Base-by-base conservation (phyloP, 257 asterid genomes). In the Orobanche coerulescens region DNA sequence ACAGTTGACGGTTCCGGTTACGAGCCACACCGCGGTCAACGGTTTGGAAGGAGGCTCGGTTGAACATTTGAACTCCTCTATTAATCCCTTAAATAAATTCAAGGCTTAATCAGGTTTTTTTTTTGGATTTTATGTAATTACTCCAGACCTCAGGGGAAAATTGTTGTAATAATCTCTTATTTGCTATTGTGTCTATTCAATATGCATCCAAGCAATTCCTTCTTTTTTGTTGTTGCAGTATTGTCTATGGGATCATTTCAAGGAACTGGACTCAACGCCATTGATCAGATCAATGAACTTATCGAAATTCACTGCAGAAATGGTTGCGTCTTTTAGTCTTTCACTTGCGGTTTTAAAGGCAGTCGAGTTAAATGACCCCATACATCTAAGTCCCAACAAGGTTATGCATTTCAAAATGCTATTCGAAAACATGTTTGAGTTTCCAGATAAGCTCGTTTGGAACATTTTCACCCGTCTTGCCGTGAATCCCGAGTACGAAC, bases 221-320 rank as follows among this genome's bases (percentile, higher is more conserved):
- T n/a, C n/a, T n/a, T n/a, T 14, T 49, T 55, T 42, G 33, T 14
- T 30, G 22, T 52, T 52, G 71, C 85, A 93, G 97, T 93, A 79
- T 68, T 86, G 99, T 71, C 49, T 89, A 70, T 93, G 99, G 99
- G 99, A 93, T 71, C 95, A 84, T 72, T 83, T 82, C 82, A 89
- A 86, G 81, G 94, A 89, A 64, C 74, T 93, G 74, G 99, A 86
- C 53, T 77, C 90, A 3, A 89, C 78, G 94, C 56, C 81, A 18
- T 78, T 86, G 81, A 46, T 76, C 42, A 83, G 90, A 80, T 93
- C 97, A 36, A 81, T 93, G 94, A n/a, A 91, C 78, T 82, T 91
- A 43, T 71, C 96, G 6, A 88, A 85, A 69, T 88, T 91, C 71
- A 71, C 74, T 1, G 94, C 95, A 4, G 86, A 85, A 67, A 83